Percentiles rank a stretch among this genome's conserved stretches.
Conservation (phyloP, 495 filamentous ascomycete genomes). For the Penicillium paxilli region DNA sequence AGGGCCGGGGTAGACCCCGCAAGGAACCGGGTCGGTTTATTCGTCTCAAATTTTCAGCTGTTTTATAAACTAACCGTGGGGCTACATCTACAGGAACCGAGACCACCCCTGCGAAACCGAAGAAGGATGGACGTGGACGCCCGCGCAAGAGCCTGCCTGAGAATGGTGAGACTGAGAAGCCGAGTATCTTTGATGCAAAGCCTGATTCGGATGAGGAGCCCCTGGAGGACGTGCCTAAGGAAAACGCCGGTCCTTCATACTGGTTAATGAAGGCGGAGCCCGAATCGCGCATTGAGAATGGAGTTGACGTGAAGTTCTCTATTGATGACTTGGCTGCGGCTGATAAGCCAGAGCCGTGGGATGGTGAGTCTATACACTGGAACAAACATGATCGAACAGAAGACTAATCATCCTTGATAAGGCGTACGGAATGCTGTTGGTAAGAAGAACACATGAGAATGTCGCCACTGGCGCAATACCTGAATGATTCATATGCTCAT, state of each 20-base stretch:
- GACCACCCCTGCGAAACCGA: slow-evolving; percentile 5
- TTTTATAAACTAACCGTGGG: not conserved
- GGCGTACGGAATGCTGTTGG: slow-evolving; percentile 59
- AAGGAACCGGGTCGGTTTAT: slow-evolving; percentile 26
- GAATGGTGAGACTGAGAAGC: slow-evolving; percentile 11
- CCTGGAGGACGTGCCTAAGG: slow-evolving; percentile 4
- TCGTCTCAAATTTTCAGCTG: not conserved
- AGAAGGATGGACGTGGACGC: slow-evolving; percentile 23
- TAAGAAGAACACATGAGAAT: slow-evolving; percentile 24
- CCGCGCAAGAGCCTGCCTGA: slow-evolving; percentile 28
- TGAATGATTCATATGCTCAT: slow-evolving; percentile 14
- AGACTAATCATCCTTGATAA: slow-evolving; percentile 10
- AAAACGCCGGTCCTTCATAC: slow-evolving; percentile 48
- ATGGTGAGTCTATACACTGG: slow-evolving; percentile 54
- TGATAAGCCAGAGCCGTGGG: slow-evolving; percentile 81
- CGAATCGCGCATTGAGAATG: slow-evolving; percentile 80
- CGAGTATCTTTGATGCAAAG: slow-evolving; percentile 10
- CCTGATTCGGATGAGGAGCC: slow-evolving; percentile 5
- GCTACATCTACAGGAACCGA: slow-evolving; percentile 1
- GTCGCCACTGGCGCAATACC: not conserved
- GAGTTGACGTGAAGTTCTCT: slow-evolving; percentile 85
- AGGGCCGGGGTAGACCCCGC: slow-evolving; percentile 28
- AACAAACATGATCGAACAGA: not conserved
- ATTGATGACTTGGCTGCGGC: slow-evolving; percentile 82
- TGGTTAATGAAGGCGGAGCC: slow-evolving; percentile 98